Conservation (phyloP, 306 rosid species). For the Prunus fruticosa region DNA sequence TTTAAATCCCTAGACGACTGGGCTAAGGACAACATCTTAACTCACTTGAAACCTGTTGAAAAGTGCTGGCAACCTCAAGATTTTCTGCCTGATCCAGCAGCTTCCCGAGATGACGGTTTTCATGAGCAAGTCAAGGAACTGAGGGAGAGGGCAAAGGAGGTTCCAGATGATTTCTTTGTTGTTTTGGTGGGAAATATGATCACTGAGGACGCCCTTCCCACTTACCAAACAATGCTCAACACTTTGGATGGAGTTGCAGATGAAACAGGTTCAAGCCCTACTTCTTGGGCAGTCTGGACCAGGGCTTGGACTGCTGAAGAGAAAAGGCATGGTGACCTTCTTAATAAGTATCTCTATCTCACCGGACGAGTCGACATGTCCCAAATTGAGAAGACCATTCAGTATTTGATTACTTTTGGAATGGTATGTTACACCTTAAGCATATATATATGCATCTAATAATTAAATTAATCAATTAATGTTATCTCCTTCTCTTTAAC, state of each 20-base stretch:
- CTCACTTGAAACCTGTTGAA: slow-evolving; percentile 78
- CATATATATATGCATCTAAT: too few species aligned
- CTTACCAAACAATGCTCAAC: too few species aligned
- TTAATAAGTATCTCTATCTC: slow-evolving; percentile 88
- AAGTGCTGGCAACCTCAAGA: slow-evolving; percentile 97
- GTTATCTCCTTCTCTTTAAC: too few species aligned
- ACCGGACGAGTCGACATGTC: slow-evolving; percentile 86
- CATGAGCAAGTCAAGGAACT: slow-evolving; percentile 80
- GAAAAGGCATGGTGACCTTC: slow-evolving; percentile 91
- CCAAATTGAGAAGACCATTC: slow-evolving; percentile 90
- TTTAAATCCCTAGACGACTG: slow-evolving; percentile 81
- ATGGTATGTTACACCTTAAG: slow-evolving; percentile 41
- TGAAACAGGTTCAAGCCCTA: slow-evolving; percentile 90
- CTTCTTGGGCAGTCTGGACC: slow-evolving; percentile 89
- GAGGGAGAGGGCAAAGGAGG: slow-evolving; percentile 69
- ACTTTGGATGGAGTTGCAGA: slow-evolving; percentile 77
- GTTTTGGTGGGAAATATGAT: slow-evolving; percentile 30
- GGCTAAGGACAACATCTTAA: slow-evolving; percentile 75
- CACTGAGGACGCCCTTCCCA: too few species aligned
- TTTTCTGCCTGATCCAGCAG: slow-evolving; percentile 73
- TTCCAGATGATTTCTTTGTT: slow-evolving; percentile 89
- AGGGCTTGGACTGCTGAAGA: slow-evolving; percentile 99
- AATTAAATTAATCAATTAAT: too few species aligned
- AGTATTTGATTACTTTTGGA: slow-evolving; percentile 87
- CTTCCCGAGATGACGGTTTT: slow-evolving; percentile 50